Conservation (phyloP, 768 basidiomycete genomes). For the Termitomyces sp. region DNA sequence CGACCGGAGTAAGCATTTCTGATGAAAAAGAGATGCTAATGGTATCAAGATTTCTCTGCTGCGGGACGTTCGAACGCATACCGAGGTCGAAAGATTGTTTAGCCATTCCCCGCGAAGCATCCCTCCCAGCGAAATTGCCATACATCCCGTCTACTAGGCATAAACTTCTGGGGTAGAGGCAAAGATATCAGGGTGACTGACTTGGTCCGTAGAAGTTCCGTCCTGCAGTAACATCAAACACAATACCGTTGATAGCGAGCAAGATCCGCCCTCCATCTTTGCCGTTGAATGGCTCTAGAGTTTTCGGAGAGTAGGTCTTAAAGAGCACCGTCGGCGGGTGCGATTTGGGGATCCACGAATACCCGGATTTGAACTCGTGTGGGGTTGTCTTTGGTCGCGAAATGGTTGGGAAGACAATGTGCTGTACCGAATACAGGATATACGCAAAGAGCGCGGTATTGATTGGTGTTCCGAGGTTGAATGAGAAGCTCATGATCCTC, state of each 20-base stretch:
- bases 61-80: constrained; percentile 27
- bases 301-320: constrained; percentile 73
- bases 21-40: not conserved
- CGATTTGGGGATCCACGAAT: constrained; percentile 87
- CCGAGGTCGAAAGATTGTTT: constrained; percentile 95
- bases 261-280: constrained; percentile 66
- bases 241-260: constrained; percentile 76
- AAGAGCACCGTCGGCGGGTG: constrained; percentile 79
- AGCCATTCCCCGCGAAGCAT: constrained; percentile 95
- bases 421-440: constrained; percentile 71
- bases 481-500: constrained; percentile 29
- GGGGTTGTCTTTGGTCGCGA: constrained; percentile 45
- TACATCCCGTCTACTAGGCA: constrained; percentile 83
- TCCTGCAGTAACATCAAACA: constrained; percentile 92
- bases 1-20: constrained; percentile 90
- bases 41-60: not conserved
- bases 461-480: constrained; percentile 63
- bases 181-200: constrained; percentile 29
- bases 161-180: not conserved
- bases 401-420: constrained; percentile 67
- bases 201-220: constrained; percentile 93
- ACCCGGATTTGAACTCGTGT: constrained; percentile 71
- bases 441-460: constrained; percentile 77
- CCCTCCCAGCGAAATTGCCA: constrained; percentile 94
- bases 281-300: constrained; percentile 63